Conservation (phyloP, 768 basidiomycete species). For the Boletus sp. region DNA sequence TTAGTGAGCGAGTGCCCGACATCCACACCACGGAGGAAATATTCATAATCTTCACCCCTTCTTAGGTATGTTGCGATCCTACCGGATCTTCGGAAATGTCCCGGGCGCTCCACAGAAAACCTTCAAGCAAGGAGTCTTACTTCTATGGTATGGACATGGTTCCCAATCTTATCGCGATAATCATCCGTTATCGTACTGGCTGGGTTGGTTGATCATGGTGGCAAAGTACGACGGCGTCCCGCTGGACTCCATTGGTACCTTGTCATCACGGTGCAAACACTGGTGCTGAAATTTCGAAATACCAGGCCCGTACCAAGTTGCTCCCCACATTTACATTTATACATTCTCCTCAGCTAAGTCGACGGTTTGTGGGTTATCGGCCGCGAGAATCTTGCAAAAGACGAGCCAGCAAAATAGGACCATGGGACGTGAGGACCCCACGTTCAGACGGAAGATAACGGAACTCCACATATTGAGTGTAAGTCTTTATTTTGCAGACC, state of each 20-base stretch:
- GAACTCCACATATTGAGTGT: neutral
- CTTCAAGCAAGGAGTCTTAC: neutral
- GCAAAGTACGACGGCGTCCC: slow-evolving; percentile 1
- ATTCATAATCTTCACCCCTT: neutral
- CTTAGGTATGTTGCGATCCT: neutral
- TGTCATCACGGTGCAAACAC: neutral
- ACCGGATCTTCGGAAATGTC: neutral
- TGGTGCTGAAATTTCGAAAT: neutral
- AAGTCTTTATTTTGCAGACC: neutral
- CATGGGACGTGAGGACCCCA: neutral
- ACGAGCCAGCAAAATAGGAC: neutral
- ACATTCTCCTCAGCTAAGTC: neutral
- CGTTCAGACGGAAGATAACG: neutral
- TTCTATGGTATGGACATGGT: slow-evolving; percentile 4
- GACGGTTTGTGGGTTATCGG: neutral
- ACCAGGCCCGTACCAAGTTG: neutral
- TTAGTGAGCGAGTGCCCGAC: neutral
- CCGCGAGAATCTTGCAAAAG: neutral
- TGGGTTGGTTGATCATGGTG: neutral
- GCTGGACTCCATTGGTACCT: neutral
- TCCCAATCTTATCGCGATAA: slow-evolving; percentile 6
- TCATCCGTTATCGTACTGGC: neutral
- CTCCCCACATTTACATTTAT: neutral
- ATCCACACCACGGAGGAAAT: neutral
- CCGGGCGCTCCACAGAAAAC: neutral